A percentile compares a stretch with the other conserved stretches of the same genome.
phyloP scores from a whole-genome alignment of 1,284 basidiomycete genomes.

The Wolfiporia cocos region DNA sequence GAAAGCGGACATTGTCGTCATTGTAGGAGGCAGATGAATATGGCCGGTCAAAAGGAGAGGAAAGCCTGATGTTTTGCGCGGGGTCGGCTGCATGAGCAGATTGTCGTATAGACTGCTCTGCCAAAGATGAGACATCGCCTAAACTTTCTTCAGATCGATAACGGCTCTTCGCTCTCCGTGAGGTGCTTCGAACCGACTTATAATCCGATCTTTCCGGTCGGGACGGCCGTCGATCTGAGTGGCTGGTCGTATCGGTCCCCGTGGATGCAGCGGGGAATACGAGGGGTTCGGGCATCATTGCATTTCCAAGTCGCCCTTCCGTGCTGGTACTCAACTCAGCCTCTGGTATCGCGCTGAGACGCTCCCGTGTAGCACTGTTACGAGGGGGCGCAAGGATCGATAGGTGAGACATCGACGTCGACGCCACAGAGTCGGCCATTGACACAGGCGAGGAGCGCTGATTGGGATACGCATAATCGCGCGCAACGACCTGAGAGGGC shows the following conservation, averaged over 20 bases:
- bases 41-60: constrained; percentile 4
- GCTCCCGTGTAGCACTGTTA: constrained; percentile 11
- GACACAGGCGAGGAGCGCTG: constrained; percentile 18
- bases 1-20: too few species aligned
- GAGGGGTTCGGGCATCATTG: constrained; percentile 21
- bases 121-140: too few species aligned
- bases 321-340: constrained; percentile 25
- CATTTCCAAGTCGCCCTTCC: constrained; percentile 15
- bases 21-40: constrained; percentile 1
- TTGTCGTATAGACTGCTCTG: too few species aligned
- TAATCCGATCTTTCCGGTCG: not conserved
- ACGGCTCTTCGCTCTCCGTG: too few species aligned
- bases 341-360: constrained; percentile 34
- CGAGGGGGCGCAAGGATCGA: constrained; percentile 32
- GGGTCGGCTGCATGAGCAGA: not conserved
- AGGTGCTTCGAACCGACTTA: constrained; percentile 1
- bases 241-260: constrained; percentile 12
- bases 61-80: not conserved
- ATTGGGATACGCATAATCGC: constrained; percentile 18
- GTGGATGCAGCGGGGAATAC: constrained; percentile 11
- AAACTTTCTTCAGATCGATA: too few species aligned
- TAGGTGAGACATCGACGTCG: constrained; percentile 34
- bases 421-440: constrained; percentile 21
- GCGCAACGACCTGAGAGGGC: not conserved
- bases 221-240: constrained; percentile 2